phyloP scores from a whole-genome alignment of 345 rosid genomes.

The Carallia brachiata region DNA sequence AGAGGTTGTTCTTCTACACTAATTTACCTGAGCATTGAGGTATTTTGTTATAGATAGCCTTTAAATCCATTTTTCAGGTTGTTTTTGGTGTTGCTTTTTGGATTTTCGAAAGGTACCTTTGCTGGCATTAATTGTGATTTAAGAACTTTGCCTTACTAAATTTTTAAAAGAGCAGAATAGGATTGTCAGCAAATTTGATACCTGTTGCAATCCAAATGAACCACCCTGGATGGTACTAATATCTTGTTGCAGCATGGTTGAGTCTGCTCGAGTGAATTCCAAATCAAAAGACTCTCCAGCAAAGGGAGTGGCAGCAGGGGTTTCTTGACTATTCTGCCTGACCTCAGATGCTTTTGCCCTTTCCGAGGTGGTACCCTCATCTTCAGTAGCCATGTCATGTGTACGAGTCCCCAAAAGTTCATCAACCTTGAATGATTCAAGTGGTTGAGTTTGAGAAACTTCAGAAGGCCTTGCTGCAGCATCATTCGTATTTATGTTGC shows the following conservation, averaged over 20 bases:
- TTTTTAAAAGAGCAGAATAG: too few relatives aligned
- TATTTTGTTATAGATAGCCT: too few relatives aligned
- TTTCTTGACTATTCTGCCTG: not conserved
- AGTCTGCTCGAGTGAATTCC: conserved; percentile 2
- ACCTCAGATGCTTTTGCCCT: conserved; percentile 1
- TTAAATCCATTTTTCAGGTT: too few relatives aligned
- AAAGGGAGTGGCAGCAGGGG: conserved; percentile 4
- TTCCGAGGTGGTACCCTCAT: conserved; percentile 4
- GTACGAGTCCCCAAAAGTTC: not conserved
- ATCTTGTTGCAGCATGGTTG: conserved; percentile 13
- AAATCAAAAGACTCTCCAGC: not conserved
- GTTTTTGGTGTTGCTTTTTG: too few relatives aligned
- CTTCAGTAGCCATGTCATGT: not conserved
- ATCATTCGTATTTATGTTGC: not conserved
- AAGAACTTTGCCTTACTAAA: too few relatives aligned
- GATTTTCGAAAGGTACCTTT: too few relatives aligned
- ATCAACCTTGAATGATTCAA: not conserved
- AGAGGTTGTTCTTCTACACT: too few relatives aligned
- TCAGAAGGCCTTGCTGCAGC: conserved; percentile 10
- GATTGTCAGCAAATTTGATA: conserved; percentile 1
- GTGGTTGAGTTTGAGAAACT: not conserved
- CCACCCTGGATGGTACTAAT: not conserved
- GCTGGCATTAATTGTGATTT: too few relatives aligned
- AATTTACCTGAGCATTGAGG: too few relatives aligned
- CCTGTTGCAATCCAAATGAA: conserved; percentile 15